Conservation (phyloP, 192 early-diverging fungal species). For the Entrophospora sp. region DNA sequence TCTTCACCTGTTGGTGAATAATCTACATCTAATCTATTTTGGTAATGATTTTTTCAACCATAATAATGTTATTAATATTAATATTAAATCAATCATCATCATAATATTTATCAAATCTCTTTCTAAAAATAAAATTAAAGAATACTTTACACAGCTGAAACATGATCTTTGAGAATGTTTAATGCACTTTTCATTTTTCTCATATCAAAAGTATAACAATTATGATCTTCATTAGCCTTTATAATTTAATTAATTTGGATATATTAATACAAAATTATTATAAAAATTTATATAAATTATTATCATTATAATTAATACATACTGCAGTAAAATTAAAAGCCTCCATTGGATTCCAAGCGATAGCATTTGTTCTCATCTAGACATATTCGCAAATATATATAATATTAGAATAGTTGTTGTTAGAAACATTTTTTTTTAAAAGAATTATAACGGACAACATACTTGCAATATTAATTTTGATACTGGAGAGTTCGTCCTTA, state of each 20-base stretch:
- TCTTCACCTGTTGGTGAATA: constrained; percentile 96
- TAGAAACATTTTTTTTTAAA: neutral
- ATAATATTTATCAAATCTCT: too few species aligned
- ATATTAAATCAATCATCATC: too few species aligned
- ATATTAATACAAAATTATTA: too few species aligned
- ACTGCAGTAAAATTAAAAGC: constrained; percentile 86
- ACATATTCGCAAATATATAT: constrained; percentile 5
- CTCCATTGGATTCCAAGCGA: constrained; percentile 99
- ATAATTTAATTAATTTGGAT: too few species aligned
- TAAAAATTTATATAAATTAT: too few species aligned
- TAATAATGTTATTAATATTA: too few species aligned
- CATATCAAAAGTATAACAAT: constrained; percentile 97
- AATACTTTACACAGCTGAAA: constrained; percentile 93
- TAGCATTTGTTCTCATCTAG: constrained; percentile 84
- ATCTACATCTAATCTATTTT: constrained; percentile 77
- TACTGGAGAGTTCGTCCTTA: constrained; percentile 80
- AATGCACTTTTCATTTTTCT: constrained; percentile 78
- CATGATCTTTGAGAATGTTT: constrained; percentile 91
- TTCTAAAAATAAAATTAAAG: too few species aligned
- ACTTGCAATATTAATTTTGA: constrained; percentile 74
- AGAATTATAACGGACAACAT: constrained; percentile 1
- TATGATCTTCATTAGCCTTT: constrained; percentile 95
- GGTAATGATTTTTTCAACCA: neutral
- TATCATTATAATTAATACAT: constrained; percentile 16
- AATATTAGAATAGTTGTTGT: neutral